phyloP scores from a whole-genome alignment of 495 filamentous ascomycete genomes.

The Evansstolkia leycettana region DNA sequence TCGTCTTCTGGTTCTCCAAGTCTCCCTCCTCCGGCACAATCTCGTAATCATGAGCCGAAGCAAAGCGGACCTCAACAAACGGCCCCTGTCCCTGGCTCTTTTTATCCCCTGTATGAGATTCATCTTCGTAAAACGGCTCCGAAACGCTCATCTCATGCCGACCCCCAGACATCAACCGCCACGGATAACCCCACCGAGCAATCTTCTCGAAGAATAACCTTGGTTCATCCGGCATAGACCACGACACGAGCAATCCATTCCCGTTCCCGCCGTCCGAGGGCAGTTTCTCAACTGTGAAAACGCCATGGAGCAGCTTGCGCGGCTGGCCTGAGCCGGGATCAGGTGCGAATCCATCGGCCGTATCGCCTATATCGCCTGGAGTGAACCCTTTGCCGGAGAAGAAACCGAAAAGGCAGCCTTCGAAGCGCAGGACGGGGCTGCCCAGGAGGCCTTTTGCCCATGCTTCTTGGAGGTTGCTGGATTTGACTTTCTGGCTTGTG shows the following conservation, averaged over 20 bases:
- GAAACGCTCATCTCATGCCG: slow-evolving; percentile 24
- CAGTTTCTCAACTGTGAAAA: slow-evolving; percentile 7
- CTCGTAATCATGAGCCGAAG: slow-evolving; percentile 22
- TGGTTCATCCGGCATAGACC: slow-evolving; percentile 11
- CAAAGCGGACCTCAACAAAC: slow-evolving; percentile 21
- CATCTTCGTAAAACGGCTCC: slow-evolving; percentile 10
- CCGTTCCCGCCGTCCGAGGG: slow-evolving; percentile 4
- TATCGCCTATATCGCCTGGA: slow-evolving; percentile 12
- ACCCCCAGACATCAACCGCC: slow-evolving; percentile 22
- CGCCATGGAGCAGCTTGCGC: slow-evolving; percentile 12
- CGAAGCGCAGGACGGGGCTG: slow-evolving; percentile 8
- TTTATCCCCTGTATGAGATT: no score
- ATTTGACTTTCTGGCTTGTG: background rate
- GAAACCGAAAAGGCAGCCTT: slow-evolving; percentile 13
- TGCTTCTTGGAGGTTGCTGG: slow-evolving; percentile 9
- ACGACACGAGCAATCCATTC: slow-evolving; percentile 11
- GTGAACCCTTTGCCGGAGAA: slow-evolving; percentile 2
- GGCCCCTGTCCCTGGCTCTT: no score
- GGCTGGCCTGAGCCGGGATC: slow-evolving; percentile 1
- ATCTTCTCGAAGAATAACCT: slow-evolving; percentile 20
- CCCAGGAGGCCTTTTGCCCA: slow-evolving; percentile 18
- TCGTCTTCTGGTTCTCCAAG: slow-evolving; percentile 13
- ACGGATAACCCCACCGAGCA: slow-evolving; percentile 21
- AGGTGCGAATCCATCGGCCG: slow-evolving; percentile 4
- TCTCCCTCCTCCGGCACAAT: slow-evolving; percentile 11